Base-by-base conservation (phyloP, 1,284 basidiomycete species). In the Pseudozyma flocculosa region DNA sequence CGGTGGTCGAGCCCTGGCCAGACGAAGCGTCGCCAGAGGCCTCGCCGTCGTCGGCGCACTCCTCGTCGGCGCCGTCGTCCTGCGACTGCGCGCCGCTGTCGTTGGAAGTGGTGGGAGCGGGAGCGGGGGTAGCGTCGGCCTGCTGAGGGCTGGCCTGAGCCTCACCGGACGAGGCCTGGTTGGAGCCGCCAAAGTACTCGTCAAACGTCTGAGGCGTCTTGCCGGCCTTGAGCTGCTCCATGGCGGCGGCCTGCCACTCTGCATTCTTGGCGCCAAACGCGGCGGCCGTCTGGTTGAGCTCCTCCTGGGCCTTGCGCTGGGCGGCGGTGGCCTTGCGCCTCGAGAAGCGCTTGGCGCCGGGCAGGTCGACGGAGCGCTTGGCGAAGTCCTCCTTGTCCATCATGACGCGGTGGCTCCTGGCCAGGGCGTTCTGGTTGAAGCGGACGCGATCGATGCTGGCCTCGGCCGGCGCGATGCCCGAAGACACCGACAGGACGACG, bases 121-220 rank as follows among this genome's bases (percentile, higher is more conserved):
- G 73, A 61, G 61, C 75, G 65, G 61, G 76, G 54, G 50, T 76
- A 68, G 45, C 78, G 21, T 68, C 0, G 68, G 78, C 50, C 68
- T 68, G 43, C 32, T 4, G 29, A 7, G 13, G 29, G 29, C 29
- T 7, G 29, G 7, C 29, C 13, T 29, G 29, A 13, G 13, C 76
- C 10, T 21, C 10, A n/a, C 32, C 32, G 14, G 32, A 34, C 10
- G 19, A 24, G 32, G 2, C 26, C 4, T 13, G 3, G 32, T 34
- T 5, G 32, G 7, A 8, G 9, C 32, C 32, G 34, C 48, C 48
- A 18, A 51, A 60, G 50, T 58, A 72, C 19, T 59, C 43, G 41
- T 70, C 67, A 26, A 43, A 72, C 11, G 40, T 48, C 1, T 59
- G 61, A 0, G 68, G 68, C 3, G 57, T 68, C 52, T 72, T 45